A percentile compares a stretch with the other conserved stretches of the same genome.
These are phyloP conservation scores for Pulveroboletus frians DNA, from an alignment of 768 basidiomycete species.

Conservation along the genomic window DNA sequence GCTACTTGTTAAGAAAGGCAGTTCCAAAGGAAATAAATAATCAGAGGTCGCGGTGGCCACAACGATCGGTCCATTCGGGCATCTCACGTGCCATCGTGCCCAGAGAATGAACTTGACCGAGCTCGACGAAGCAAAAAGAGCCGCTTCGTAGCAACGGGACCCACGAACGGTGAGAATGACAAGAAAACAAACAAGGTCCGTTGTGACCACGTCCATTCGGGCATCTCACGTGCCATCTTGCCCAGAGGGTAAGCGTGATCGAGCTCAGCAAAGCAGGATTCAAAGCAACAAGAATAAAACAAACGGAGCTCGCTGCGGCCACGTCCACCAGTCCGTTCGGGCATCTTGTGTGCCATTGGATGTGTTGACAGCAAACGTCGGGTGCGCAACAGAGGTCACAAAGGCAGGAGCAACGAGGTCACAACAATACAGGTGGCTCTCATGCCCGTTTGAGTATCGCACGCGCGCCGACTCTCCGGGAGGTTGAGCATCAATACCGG, in stretches of 20 bases:
- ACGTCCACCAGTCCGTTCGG: not conserved
- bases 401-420: too few relatives aligned
- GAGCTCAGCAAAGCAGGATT: not conserved
- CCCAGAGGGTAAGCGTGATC: not conserved
- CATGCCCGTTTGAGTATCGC: not conserved
- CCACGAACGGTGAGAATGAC: not conserved
- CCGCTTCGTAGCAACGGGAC: not conserved
- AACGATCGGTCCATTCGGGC: not conserved
- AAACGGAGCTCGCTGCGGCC: not conserved
- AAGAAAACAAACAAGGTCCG: too few relatives aligned
- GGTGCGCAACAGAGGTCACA: too few relatives aligned
- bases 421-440: too few relatives aligned
- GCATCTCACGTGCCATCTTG: not conserved
- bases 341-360: constrained; percentile 1
- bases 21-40: too few relatives aligned
- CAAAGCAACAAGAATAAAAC: too few relatives aligned
- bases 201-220: not conserved
- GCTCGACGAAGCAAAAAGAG: too few relatives aligned
- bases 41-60: not conserved
- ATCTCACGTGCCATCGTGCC: constrained; percentile 5
- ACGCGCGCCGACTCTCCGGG: not conserved
- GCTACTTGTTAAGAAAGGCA: not conserved
- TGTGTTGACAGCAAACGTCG: too few relatives aligned
- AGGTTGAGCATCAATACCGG: not conserved
- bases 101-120: not conserved